Percentiles rank a stretch among this genome's conserved stretches.
Evolutionary conservation across 2,329 filamentous ascomycete genomes (phyloP).

Genomic region (Ampelomyces quisqualis): DNA sequence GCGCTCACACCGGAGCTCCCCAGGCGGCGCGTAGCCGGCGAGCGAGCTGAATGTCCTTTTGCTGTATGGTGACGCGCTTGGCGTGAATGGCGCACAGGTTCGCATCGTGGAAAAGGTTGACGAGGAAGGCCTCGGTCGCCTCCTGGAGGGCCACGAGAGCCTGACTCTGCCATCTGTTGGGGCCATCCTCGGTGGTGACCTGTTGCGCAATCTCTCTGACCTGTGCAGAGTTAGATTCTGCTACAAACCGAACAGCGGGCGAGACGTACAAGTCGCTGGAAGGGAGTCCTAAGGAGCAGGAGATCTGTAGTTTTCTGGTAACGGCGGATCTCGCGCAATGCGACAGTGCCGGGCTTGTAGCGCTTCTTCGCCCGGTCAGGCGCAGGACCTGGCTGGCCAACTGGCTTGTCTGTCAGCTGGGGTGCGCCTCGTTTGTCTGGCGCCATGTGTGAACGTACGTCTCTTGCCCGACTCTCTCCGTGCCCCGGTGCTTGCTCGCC

Average conservation of each 20-base stretch:
- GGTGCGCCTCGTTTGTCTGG: neutral
- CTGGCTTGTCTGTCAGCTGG: constrained; percentile 15
- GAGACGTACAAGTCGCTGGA: constrained; percentile 76
- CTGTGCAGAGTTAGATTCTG: constrained; percentile 66
- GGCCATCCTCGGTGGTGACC: constrained; percentile 70
- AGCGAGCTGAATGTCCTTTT: constrained; percentile 96
- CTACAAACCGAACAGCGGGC: neutral
- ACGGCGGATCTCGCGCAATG: constrained; percentile 96
- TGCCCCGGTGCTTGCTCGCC: constrained; percentile 15
- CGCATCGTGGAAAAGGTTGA: constrained; percentile 97
- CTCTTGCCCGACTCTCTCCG: constrained; percentile 24
- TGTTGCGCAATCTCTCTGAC: constrained; percentile 66
- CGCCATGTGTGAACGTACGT: constrained; percentile 12
- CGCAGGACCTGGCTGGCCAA: constrained; percentile 37
- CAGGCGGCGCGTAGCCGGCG: constrained; percentile 83
- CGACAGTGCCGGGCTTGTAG: constrained; percentile 71
- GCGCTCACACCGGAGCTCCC: constrained; percentile 41
- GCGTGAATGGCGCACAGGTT: constrained; percentile 98
- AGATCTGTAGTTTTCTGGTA: constrained; percentile 98
- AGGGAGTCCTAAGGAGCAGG: constrained; percentile 93
- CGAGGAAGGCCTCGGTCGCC: constrained; percentile 97
- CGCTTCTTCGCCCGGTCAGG: constrained; percentile 40
- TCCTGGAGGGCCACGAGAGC: constrained; percentile 97
- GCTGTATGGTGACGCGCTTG: constrained; percentile 98
- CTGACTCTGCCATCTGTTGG: constrained; percentile 79